Evolutionary conservation across 1,139 yeast species (phyloP), one percentile per base, ranked within the genome.

Genomic region (Blastobotrys buckinghamii): DNA sequence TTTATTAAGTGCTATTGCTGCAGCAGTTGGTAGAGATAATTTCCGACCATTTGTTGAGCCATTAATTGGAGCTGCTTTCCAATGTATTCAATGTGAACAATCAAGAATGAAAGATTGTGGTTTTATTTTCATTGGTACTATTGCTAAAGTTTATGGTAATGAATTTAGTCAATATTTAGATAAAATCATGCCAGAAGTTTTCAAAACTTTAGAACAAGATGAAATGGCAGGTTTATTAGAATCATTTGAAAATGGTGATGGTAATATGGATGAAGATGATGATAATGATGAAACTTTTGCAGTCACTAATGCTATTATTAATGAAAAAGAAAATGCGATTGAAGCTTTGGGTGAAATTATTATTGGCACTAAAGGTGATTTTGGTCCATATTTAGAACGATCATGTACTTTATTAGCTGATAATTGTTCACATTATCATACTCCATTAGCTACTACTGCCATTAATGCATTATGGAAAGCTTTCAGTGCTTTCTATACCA

Each of bases 261-360:
- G 60, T 27, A 65, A 64, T 29, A 61, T 55, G 26, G 63, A 59
- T 24, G 67, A 59, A 17, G 24, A 22, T 22, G 24, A 7, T 22
- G 24, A 22, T 5, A 67, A 58, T 15, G 70, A 64, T 15, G 90
- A 83, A 48, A 83, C 83, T 57, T 76, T 86, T 65, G 83, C 86
- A 59, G 90, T 90, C 57, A 89, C 89, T 75, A 85, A 96, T 46
- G 97, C 96, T 73, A 82, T 92, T 62, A 88, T 97, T 56, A 84
- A 87, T 62, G 98, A 92, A 73, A 92, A 92, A 73, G 98, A 92
- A 73, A 89, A 87, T 60, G 96, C 97, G n/a, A 78, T 94, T 42
- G 94, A 90, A 63, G 95, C 97, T 20, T 73, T 92, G 59, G 83
- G 89, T 43, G 97, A 92, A 63, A 78, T 92, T 64, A 95, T 96